Evolutionary conservation across 495 filamentous ascomycete genomes (phyloP).

Genomic region (Neurospora africana): DNA sequence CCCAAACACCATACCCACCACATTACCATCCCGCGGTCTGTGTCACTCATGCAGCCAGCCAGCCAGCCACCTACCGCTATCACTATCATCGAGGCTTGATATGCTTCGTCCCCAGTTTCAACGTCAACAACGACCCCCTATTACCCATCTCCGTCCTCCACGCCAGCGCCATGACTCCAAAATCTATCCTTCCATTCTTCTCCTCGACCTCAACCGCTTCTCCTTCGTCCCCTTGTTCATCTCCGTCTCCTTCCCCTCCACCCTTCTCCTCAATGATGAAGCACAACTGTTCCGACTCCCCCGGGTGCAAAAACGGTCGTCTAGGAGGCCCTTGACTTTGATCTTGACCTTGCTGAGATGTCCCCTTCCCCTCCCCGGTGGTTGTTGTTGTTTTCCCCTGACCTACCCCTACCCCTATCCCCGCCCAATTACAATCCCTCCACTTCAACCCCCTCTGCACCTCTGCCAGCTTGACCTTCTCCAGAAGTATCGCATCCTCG

Average conservation of each 20-base stretch:
- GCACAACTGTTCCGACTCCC: slow-evolving; percentile 85
- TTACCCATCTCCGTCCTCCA: slow-evolving; percentile 91
- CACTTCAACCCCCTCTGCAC: slow-evolving; percentile 37
- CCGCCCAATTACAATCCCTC: slow-evolving; percentile 42
- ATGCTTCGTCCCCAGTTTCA: slow-evolving; percentile 54
- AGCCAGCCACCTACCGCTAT: not conserved
- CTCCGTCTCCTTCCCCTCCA: not conserved
- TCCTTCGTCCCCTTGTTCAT: slow-evolving; percentile 32
- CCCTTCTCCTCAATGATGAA: slow-evolving; percentile 69
- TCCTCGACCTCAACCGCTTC: slow-evolving; percentile 23
- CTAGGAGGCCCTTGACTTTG: not conserved
- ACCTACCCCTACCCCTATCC: not conserved
- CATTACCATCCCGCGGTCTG: not conserved
- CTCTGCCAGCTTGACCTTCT: slow-evolving; percentile 39
- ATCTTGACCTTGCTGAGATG: not conserved
- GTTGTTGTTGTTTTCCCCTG: not conserved
- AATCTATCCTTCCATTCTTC: slow-evolving; percentile 49
- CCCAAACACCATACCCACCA: not conserved
- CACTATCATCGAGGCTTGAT: slow-evolving; percentile 8
- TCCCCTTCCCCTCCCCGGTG: slow-evolving; percentile 17
- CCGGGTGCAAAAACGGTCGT: slow-evolving; percentile 60
- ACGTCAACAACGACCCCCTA: slow-evolving; percentile 75
- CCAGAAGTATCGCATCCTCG: slow-evolving; percentile 52
- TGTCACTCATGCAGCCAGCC: not conserved
- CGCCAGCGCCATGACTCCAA: slow-evolving; percentile 76